phyloP scores from a whole-genome alignment of 441 rosid genomes.

The Mallotus repandus region DNA sequence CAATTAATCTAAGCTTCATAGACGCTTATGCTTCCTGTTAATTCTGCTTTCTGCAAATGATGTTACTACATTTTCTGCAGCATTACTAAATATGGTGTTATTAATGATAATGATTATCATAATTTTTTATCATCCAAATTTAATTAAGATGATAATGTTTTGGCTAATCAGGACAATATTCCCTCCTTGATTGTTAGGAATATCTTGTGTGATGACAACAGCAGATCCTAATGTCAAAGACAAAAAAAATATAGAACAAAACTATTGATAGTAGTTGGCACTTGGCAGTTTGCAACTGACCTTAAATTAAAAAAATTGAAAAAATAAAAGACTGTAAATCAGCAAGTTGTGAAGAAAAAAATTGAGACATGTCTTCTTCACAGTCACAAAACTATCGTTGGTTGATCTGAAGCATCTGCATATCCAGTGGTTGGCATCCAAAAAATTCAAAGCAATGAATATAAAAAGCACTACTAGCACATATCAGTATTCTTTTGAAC shows the following conservation, averaged over 20 bases:
- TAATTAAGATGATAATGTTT: not conserved
- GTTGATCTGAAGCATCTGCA: not conserved
- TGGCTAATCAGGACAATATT: not conserved
- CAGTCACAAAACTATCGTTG: not conserved
- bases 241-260: not conserved
- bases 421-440: not conserved
- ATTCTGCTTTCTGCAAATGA: too few relatives aligned
- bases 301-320: not conserved
- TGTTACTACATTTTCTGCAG: too few relatives aligned
- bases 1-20: too few relatives aligned
- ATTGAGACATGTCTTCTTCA: not conserved
- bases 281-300: constrained; percentile 6
- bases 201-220: not conserved
- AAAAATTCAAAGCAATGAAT: not conserved
- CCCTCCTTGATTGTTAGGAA: not conserved
- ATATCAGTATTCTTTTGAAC: not conserved
- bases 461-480: not conserved
- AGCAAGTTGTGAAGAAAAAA: not conserved
- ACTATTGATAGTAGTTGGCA: not conserved
- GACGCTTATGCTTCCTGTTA: too few relatives aligned
- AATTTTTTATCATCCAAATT: not conserved
- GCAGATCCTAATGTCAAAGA: not conserved
- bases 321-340: not conserved
- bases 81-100: too few relatives aligned
- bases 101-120: too few relatives aligned